Base-by-base conservation (phyloP, 495 filamentous ascomycete species). In the Aspergillus coremiiformis region DNA sequence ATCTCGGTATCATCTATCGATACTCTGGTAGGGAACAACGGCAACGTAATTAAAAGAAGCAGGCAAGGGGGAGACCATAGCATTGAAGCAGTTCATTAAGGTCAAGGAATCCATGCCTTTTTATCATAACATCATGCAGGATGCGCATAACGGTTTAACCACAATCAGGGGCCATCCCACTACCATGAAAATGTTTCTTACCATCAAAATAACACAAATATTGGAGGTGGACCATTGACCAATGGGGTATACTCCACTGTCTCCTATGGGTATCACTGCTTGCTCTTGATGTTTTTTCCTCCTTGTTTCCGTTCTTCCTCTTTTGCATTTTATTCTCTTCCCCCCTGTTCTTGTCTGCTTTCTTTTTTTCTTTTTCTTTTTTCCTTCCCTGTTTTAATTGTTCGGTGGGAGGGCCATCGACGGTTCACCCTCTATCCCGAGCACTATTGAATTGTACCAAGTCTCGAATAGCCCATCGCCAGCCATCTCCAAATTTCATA, bases 391-490 rank as follows among this genome's bases (percentile, higher is more conserved):
- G 8, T 11, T 30, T 30, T 30, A 4, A 1, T 9, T 9, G 27
- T n/a, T n/a, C n/a, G n/a, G n/a, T n/a, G n/a, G n/a, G n/a, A n/a
- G n/a, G n/a, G n/a, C n/a, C n/a, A n/a, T n/a, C n/a, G n/a, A n/a
- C n/a, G n/a, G 44, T 51, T 60, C 51, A 58, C 47, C 20, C 35
- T 44, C 51, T 49, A n/a, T 49, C 50, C 43, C 51, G 55, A 49
- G 57, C 52, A 42, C 46, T 60, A 35, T 65, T 62, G 42, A 64
- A 64, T 44, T 62, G 55, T 43, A 73, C 69, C 35, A 75, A 46
- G 60, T 76, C 74, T 47, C 76, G 70, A 41, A 81, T 78, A 43
- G 71, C 70, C 82, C 81, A 82, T 60, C 74, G 68, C 76, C 80
- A 80, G 55, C 67, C 62, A 47, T 63, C 66, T 44, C 66, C 71